Percentiles rank a stretch among this genome's conserved stretches.
phyloP scores from a whole-genome alignment of 1,284 basidiomycete genomes.

The Blastosporella zonata region DNA sequence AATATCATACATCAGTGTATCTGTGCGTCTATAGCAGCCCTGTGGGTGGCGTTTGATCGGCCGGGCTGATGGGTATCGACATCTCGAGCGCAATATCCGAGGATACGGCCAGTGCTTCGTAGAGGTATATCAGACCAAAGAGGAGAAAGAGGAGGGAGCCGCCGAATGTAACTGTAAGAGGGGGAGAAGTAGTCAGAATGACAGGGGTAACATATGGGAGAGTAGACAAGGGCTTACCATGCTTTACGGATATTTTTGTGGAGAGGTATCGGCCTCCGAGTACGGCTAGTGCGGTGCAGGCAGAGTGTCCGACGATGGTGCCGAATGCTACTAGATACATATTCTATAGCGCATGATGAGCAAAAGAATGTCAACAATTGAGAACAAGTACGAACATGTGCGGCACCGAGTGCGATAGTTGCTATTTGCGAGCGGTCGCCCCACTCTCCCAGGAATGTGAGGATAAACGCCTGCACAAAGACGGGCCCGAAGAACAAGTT shows the following conservation, averaged over 20 bases:
- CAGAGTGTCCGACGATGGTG: slow-evolving; percentile 85
- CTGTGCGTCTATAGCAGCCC: slow-evolving; percentile 3
- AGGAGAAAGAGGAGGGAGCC: slow-evolving; percentile 82
- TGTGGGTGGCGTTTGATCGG: slow-evolving; percentile 12
- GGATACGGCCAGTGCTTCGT: slow-evolving; percentile 55
- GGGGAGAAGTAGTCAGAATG: not conserved
- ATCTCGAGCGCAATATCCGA: slow-evolving; percentile 29
- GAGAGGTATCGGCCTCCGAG: slow-evolving; percentile 89
- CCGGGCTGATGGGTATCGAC: slow-evolving; percentile 29
- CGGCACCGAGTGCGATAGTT: slow-evolving; percentile 94
- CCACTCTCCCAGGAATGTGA: slow-evolving; percentile 99
- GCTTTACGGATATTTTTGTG: slow-evolving; percentile 92
- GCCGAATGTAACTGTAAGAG: slow-evolving; percentile 72
- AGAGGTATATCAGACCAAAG: slow-evolving; percentile 77
- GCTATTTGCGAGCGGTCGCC: slow-evolving; percentile 97
- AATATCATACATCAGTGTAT: not conserved
- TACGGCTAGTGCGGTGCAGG: slow-evolving; percentile 89
- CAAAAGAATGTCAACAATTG: slow-evolving; percentile 11
- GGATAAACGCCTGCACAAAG: slow-evolving; percentile 92
- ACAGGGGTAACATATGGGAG: not conserved
- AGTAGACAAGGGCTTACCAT: slow-evolving; percentile 58
- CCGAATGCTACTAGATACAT: slow-evolving; percentile 83
- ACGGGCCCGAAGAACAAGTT: slow-evolving; percentile 87
- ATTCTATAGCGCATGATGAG: slow-evolving; percentile 35
- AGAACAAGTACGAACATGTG: slow-evolving; percentile 69